Base-by-base conservation (phyloP, 805 yeast genomes). In the Wickerhamomyces bovis region DNA sequence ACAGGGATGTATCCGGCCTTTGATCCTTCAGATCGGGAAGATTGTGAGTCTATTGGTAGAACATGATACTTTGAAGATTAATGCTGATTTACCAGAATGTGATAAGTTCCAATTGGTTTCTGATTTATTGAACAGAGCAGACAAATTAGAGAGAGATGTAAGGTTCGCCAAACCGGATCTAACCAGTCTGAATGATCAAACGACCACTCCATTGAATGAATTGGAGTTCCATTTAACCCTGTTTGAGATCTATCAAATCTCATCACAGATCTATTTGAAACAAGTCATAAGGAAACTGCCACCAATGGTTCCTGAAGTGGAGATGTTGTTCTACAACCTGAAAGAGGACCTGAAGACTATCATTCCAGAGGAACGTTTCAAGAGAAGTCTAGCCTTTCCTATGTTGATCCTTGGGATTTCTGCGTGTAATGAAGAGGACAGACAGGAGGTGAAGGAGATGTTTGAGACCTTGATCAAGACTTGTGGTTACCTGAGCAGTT, bases 211-310 rank as follows among this genome's bases (percentile, higher is more conserved):
- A 5, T 15, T 38, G 16, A 63, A 65, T 18, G 83, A 80, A 43
- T 56, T 80, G 36, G 84, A 80, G 57, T 63, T 72, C 49, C 85
- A 80, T 57, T 62, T 80, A 41, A 78, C 85, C 0, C 56, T 78
- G 26, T 80, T 80, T 55, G 85, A 80, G 55, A 73, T 79, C 10
- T 77, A 72, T 52, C 84, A 80, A 60, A 54, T 78, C 12, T 69
- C 81, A 23, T 71, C 79, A 8, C 76, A 72, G 52, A 62, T 80
- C 36, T 80, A 77, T 53, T 59, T 80, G 30, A 65, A 78, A 39
- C 84, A 78, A 54, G 70, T 82, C 0, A 73, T 79, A 5, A 56
- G 73, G 59, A 68, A 70, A 50, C 59, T 72, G 49, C 78, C 77
- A 49, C 77, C 85, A 2, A 66, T 78, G 7, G 68, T 75, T 36